Evolutionary conservation across 441 rosid genomes (phyloP), one percentile per base, ranked within the genome.

Genomic region (Populus hybrid): DNA sequence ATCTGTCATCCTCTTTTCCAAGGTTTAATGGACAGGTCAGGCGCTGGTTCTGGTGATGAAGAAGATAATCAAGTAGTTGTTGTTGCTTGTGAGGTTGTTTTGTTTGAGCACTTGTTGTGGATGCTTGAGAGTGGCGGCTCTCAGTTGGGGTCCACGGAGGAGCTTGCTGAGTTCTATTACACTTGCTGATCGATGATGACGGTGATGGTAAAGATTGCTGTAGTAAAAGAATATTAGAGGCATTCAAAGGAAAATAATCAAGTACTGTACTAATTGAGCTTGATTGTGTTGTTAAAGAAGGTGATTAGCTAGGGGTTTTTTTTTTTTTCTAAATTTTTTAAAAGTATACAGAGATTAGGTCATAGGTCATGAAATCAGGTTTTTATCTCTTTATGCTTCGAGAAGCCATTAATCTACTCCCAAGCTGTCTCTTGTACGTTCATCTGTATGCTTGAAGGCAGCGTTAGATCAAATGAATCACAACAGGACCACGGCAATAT

Each of bases 61-160:
- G 75, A 24, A 0, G 87, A 76, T 2, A 86, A 81, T 30, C 84
- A 83, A 5, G 87, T 80, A 32, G 85, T 86, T 11, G 91, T 87
- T 72, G 93, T 91, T 69, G 81, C 92, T 74, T 93, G 99, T 80
- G 99, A 93, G 81, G 98, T 93, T 59, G 98, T 95, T 73, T 77
- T 95, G 87, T 95, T 95, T 70, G 98, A 93, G 72, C 99, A 95
- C 72, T 84, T 95, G 89, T 75, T 95, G 79, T 95, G 99, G 99
- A 92, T 95, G 97, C 87, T 95, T 54, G 86, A 91, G 83, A 85
- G 80, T 10, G 83, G 81, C 21, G 87, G 82, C 2, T 78, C 83
- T 54, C 92, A 84, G 77, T 59, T 88, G 77, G 94, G 88, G 28
- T 88, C 97, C 85, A 83, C 79, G 90, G 92, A 88, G 67, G 95